Percentiles rank a stretch among this genome's conserved stretches.
Evolutionary conservation across 2,329 filamentous ascomycete species (phyloP).

Genomic region (Calonectria fujianensis): DNA sequence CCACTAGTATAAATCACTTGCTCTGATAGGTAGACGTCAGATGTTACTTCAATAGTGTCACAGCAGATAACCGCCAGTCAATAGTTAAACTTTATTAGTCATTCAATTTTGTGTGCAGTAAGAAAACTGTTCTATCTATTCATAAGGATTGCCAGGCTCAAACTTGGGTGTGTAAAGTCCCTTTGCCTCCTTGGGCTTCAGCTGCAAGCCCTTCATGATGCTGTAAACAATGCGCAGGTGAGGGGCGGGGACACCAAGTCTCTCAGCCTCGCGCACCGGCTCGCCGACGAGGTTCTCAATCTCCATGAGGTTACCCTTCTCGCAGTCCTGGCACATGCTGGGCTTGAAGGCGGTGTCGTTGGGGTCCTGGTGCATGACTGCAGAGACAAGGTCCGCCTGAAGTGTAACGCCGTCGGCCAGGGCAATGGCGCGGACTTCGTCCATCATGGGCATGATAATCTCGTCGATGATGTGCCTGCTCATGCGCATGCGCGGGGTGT

Average conservation of each 20-base stretch:
- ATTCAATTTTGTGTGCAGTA: background rate
- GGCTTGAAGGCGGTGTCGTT: constrained; percentile 69
- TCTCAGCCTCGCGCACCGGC: constrained; percentile 68
- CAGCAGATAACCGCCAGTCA: too few relatives aligned
- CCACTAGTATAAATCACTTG: background rate
- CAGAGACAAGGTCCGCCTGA: constrained; percentile 65
- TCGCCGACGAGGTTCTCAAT: constrained; percentile 73
- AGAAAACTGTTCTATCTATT: background rate
- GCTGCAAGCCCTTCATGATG: constrained; percentile 68
- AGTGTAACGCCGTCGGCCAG: constrained; percentile 64
- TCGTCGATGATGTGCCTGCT: constrained; percentile 65
- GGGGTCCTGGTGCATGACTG: constrained; percentile 73
- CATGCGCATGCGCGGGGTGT: constrained; percentile 70
- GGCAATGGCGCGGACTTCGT: constrained; percentile 69
- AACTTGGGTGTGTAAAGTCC: constrained; percentile 57
- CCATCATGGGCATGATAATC: constrained; percentile 72
- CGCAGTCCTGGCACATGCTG: constrained; percentile 73
- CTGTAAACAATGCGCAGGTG: constrained; percentile 69
- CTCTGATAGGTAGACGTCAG: background rate
- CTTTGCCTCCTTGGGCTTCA: constrained; percentile 66
- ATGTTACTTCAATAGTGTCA: background rate
- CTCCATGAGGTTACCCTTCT: constrained; percentile 65
- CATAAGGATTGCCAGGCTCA: constrained; percentile 50
- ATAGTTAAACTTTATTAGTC: background rate
- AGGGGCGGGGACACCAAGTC: constrained; percentile 67